phyloP scores from a whole-genome alignment of 345 rosid genomes.

The Turritis glabra region DNA sequence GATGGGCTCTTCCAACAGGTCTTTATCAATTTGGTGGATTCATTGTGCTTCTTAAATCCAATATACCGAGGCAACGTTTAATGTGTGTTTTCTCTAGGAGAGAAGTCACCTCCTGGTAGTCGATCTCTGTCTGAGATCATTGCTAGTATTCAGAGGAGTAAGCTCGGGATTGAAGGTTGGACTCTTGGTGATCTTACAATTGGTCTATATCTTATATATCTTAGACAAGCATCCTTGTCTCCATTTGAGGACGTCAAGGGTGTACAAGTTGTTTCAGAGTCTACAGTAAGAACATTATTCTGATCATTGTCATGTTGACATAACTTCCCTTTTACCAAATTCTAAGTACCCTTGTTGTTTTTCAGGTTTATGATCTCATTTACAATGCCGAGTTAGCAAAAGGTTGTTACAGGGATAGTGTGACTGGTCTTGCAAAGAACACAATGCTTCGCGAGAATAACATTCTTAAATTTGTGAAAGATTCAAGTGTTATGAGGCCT shows the following conservation, averaged over 20 bases:
- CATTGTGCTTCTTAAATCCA: slow-evolving; percentile 5
- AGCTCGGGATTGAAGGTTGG: slow-evolving; percentile 89
- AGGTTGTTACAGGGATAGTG: slow-evolving; percentile 66
- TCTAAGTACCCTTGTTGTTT: slow-evolving; percentile 16
- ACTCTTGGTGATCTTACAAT: slow-evolving; percentile 89
- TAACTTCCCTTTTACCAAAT: background rate
- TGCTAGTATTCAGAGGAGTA: slow-evolving; percentile 86
- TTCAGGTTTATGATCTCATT: slow-evolving; percentile 79
- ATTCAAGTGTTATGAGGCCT: slow-evolving; percentile 89
- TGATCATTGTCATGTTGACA: background rate
- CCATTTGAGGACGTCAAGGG: slow-evolving; percentile 74
- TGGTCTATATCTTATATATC: slow-evolving; percentile 89
- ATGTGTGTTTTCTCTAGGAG: slow-evolving; percentile 42
- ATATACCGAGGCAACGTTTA: slow-evolving; percentile 16
- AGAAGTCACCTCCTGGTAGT: slow-evolving; percentile 49
- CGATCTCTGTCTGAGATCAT: slow-evolving; percentile 79
- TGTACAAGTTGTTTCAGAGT: slow-evolving; percentile 61
- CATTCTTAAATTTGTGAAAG: slow-evolving; percentile 68
- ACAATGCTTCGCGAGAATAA: slow-evolving; percentile 84
- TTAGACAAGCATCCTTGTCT: slow-evolving; percentile 75
- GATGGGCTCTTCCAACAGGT: slow-evolving; percentile 83
- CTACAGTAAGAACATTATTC: slow-evolving; percentile 45
- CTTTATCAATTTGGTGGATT: slow-evolving; percentile 25
- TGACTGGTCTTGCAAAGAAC: slow-evolving; percentile 56
- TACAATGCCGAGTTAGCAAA: slow-evolving; percentile 85